Percentiles rank a stretch among this genome's conserved stretches.
These are phyloP conservation scores for Diplodia seriata DNA, from an alignment of 2,329 filamentous ascomycete genomes.

Conservation along the genomic window DNA sequence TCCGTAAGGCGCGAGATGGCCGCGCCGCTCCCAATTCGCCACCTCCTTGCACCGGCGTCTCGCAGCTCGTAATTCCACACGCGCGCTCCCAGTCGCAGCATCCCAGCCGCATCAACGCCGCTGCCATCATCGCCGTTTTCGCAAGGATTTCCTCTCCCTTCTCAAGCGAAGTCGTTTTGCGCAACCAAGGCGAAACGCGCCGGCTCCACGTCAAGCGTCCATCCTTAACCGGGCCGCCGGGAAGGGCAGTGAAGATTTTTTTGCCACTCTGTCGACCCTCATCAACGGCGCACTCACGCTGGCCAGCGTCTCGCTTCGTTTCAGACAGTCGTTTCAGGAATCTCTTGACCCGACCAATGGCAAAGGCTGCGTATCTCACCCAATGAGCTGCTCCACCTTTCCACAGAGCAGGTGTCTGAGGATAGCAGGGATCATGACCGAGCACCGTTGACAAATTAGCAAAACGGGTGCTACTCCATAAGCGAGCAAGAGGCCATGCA, in stretches of 20 bases:
- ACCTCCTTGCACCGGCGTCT: conserved; percentile 19
- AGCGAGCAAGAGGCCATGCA: background rate
- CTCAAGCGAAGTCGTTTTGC: conserved; percentile 3
- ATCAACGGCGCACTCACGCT: background rate
- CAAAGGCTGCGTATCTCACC: background rate
- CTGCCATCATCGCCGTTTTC: background rate
- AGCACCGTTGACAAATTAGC: background rate
- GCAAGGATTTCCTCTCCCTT: background rate
- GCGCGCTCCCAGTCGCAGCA: background rate
- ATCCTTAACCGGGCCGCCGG: background rate
- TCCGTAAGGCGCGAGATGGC: background rate
- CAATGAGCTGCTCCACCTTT: background rate
- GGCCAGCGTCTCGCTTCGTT: background rate
- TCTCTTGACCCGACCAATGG: background rate
- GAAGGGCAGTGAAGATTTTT: background rate
- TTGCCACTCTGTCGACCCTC: background rate
- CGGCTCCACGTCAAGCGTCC: background rate
- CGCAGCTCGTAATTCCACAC: conserved; percentile 9
- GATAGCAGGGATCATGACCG: background rate
- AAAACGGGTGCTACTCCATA: background rate
- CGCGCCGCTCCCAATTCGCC: conserved; percentile 5
- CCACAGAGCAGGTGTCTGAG: background rate
- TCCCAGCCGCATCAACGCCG: background rate
- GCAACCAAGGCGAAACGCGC: conserved; percentile 14
- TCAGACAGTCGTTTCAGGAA: background rate